Evolutionary conservation across 1,139 yeast species (phyloP), one percentile per base, ranked within the genome.

Genomic region (Sugiyamaella paludigena): DNA sequence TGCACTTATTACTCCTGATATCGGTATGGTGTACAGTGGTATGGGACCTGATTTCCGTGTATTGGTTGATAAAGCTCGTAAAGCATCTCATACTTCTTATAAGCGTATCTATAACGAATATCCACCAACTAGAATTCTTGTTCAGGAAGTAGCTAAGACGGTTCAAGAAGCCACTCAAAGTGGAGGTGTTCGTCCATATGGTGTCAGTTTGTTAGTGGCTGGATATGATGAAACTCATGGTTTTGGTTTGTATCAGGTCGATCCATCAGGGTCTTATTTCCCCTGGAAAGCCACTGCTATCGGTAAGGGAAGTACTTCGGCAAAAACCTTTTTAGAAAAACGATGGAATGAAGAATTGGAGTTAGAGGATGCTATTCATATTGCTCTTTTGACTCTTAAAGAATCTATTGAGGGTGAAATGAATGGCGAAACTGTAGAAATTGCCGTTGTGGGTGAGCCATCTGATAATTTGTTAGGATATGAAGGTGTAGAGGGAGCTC

Each of bases 261-360:
- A 94, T 72, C 99, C 99, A 5, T 86, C 96, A 5, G 99, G 99
- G 11, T 84, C 96, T 48, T 94, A 86, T 69, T 94, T 88, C 78
- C 98, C 98, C n/a, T 94, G 99, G 99, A 92, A 92, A 71, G 98
- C 98, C 28, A 92, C 98, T 3, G 98, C 98, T 28, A 92, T 94
- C 61, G 99, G 99, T 56, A 91, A 89, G 67, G 95, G 96, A 28
- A 83, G 96, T 5, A 82, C 83, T 38, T 86, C 95, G 7, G 98
- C 98, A 33, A 92, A 94, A 74, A 92, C 98, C 0, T 94, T 94
- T 64, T 75, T 94, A 65, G 98, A 94, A 68, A 94, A 94, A 74
- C 84, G 98, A 72, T 94, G 98, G 97, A 91, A 89, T 65, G 95
- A 89, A 58, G 95, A 92, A 66, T 76, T 94, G 65, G 98, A 94